Evolutionary conservation across 441 rosid species (phyloP).

Genomic region (Adansonia grandidieri): DNA sequence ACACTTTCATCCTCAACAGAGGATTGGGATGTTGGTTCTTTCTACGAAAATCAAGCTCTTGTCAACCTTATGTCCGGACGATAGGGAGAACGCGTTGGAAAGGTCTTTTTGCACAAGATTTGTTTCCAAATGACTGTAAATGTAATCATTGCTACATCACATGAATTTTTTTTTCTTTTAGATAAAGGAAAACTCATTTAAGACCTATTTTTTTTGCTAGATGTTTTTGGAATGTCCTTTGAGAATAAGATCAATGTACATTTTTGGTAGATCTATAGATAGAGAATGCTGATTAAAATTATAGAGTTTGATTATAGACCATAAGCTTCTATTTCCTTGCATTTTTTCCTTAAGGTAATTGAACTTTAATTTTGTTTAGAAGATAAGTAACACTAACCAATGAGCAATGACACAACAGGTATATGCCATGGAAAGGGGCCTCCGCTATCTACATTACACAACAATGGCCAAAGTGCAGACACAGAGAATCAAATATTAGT

Average conservation of each 20-base stretch:
- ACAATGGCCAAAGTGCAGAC: too few species aligned
- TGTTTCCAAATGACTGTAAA: not conserved
- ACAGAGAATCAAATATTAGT: too few species aligned
- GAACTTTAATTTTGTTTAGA: not conserved
- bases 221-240: not conserved
- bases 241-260: not conserved
- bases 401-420: not conserved
- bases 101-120: not conserved
- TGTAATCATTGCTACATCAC: not conserved
- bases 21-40: slow-evolving; percentile 78
- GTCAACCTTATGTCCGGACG: slow-evolving; percentile 79
- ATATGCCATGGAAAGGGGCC: not conserved
- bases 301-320: not conserved
- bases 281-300: not conserved
- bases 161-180: not conserved
- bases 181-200: not conserved
- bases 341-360: not conserved
- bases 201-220: not conserved
- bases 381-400: not conserved
- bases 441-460: too few species aligned
- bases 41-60: slow-evolving; percentile 75
- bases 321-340: not conserved
- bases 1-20: slow-evolving; percentile 81
- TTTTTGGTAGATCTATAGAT: not conserved
- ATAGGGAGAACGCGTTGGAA: slow-evolving; percentile 28